These are phyloP conservation scores for Orbilia oligospora DNA, from an alignment of 2,329 filamentous ascomycete genomes.

Conservation along the genomic window DNA sequence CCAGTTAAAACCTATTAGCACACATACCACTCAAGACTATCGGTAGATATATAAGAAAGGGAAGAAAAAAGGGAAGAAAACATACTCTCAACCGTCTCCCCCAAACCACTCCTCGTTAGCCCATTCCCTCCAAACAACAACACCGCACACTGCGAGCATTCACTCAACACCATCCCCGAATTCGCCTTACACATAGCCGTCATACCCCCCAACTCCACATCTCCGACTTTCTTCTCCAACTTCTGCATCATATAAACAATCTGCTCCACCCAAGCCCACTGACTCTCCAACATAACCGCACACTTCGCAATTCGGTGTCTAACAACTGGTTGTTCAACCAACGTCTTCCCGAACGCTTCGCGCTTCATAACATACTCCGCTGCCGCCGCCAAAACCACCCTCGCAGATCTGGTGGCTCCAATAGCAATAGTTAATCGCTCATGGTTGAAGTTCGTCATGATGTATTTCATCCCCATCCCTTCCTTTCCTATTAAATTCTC, in stretches of 20 bases:
- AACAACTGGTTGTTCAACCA: constrained; percentile 82
- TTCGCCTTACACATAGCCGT: constrained; percentile 82
- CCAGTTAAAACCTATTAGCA: constrained; percentile 24
- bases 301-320: constrained; percentile 80
- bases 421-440: constrained; percentile 79
- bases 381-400: constrained; percentile 74
- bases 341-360: constrained; percentile 77
- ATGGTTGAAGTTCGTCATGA: constrained; percentile 86
- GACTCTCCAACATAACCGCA: constrained; percentile 77
- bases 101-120: constrained; percentile 78
- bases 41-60: too few species aligned
- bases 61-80: constrained; percentile 62
- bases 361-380: constrained; percentile 77
- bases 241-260: constrained; percentile 78
- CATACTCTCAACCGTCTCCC: constrained; percentile 79
- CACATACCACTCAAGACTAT: constrained; percentile 62
- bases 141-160: constrained; percentile 78
- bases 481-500: constrained; percentile 79
- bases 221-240: constrained; percentile 74
- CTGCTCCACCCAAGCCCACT: constrained; percentile 80
- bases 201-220: constrained; percentile 77
- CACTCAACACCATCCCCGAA: constrained; percentile 78
- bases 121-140: constrained; percentile 82
- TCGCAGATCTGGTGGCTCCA: constrained; percentile 74
- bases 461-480: constrained; percentile 79